Base-by-base conservation (phyloP, 2,329 filamentous ascomycete genomes). In the Cladosporium sp. region DNA sequence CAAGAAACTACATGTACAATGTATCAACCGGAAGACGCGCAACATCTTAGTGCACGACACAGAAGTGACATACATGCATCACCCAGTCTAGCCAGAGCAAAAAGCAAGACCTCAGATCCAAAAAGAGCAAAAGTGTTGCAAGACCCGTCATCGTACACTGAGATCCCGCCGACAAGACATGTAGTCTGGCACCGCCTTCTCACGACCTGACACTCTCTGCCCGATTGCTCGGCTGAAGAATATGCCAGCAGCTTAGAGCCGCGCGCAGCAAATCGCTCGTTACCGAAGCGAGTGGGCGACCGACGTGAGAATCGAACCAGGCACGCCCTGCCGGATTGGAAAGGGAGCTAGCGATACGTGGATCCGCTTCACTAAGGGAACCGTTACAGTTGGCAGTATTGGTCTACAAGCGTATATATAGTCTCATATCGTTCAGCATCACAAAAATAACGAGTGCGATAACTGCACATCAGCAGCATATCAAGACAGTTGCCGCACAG, bases 191-290 rank as follows among this genome's bases (percentile, higher is more conserved):
- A 70, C 75, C 78, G 79, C 80, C 78, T 80, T 73, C 74, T 72
- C 74, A 75, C 78, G 78, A 77, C 76, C 78, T 74, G 77, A 72
- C 71, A 71, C 69, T 76, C 78, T 80, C 78, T 82, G 80, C 79
- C 78, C 77, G 79, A 81, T 82, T 78, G 72, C 80, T 81, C 79
- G 78, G 77, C 80, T 82, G 77, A 80, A 80, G 78, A 61, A 63
- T 82, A 69, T 70, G 76, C 74, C 77, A 80, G 78, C 73, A 66
- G 74, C 80, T 82, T 78, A 83, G 65, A 74, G 74, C 71, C 72
- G 69, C 70, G 65, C 74, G 57, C 66, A 80, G 75, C 79, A 63
- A 22, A 73, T 81, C 80, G 76, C 74, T 73, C 77, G 78, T 77
- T 82, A 74, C 79, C 77, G 77, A 69, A 72, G 74, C 77, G 80